Percentiles rank a stretch among this genome's conserved stretches.
These are phyloP conservation scores for Trichomonascaceae sp. DNA, from an alignment of 1,139 yeast species.

Conservation along the genomic window DNA sequence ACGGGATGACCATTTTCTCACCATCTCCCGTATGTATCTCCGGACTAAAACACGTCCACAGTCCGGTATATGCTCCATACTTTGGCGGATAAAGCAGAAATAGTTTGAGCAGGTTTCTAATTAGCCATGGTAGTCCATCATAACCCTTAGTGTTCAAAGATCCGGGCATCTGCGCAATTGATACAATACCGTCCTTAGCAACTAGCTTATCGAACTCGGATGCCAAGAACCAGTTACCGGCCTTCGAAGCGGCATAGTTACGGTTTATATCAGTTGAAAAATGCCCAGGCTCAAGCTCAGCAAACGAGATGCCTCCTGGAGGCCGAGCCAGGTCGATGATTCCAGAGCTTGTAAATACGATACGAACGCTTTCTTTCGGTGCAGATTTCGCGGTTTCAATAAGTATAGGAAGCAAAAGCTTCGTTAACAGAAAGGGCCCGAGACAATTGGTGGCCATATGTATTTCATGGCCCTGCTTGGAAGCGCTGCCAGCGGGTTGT, in stretches of 20 bases:
- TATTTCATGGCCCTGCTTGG: constrained; percentile 45
- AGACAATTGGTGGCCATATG: constrained; percentile 48
- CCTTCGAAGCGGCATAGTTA: constrained; percentile 45
- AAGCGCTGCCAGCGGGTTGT: constrained; percentile 35
- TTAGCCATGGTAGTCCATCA: constrained; percentile 27
- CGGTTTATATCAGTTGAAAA: constrained; percentile 4
- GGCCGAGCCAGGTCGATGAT: constrained; percentile 24
- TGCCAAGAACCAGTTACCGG: constrained; percentile 40
- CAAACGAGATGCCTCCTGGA: constrained; percentile 33
- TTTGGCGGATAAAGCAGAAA: constrained; percentile 10
- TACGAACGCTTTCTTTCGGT: constrained; percentile 27
- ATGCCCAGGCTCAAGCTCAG: constrained; percentile 29
- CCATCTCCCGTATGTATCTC: constrained; percentile 29
- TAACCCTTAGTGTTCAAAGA: constrained; percentile 38
- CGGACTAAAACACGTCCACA: constrained; percentile 39
- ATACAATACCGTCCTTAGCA: constrained; percentile 10
- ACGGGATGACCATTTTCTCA: constrained; percentile 32
- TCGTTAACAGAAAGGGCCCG: constrained; percentile 47
- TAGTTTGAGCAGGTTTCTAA: not conserved
- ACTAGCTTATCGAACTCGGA: constrained; percentile 38
- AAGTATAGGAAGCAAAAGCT: constrained; percentile 41
- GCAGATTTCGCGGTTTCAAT: constrained; percentile 31
- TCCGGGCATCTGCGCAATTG: constrained; percentile 45
- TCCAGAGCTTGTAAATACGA: constrained; percentile 44
- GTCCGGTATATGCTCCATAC: constrained; percentile 41